Percentiles rank a stretch among this genome's conserved stretches.
phyloP scores from a whole-genome alignment of 75 land plant species.

The Sequoia sempervirens region DNA sequence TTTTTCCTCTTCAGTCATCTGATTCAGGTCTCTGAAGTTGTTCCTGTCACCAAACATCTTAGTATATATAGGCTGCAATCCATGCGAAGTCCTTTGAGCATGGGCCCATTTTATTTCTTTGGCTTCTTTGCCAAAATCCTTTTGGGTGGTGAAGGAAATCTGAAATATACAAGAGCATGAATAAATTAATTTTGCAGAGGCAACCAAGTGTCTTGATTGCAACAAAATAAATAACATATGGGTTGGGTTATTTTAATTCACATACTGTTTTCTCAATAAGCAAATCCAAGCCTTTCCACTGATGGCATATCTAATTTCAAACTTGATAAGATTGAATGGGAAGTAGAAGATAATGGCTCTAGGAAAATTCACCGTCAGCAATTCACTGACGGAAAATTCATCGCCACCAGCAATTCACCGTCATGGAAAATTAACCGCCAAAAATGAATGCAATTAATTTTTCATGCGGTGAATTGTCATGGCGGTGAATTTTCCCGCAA shows the following conservation, averaged over 20 bases:
- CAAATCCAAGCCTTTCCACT: conserved; percentile 68
- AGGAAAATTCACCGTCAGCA: too few relatives aligned
- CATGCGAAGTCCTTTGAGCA: neutral
- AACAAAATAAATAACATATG: neutral
- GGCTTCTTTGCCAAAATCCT: conserved; percentile 72
- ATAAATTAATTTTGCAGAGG: neutral
- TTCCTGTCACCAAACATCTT: too few relatives aligned
- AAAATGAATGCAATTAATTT: too few relatives aligned
- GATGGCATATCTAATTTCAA: conserved; percentile 52
- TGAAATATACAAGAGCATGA: conserved; percentile 7
- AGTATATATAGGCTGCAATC: too few relatives aligned
- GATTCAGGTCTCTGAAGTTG: too few relatives aligned
- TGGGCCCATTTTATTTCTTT: conserved; percentile 71
- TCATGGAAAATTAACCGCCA: too few relatives aligned
- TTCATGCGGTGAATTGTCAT: too few relatives aligned
- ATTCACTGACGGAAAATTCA: too few relatives aligned
- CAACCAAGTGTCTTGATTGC: neutral
- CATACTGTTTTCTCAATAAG: conserved; percentile 47
- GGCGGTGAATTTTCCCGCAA: too few relatives aligned
- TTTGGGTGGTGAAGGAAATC: conserved; percentile 64
- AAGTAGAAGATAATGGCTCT: too few relatives aligned
- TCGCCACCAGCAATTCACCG: too few relatives aligned
- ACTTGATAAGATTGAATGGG: conserved; percentile 62
- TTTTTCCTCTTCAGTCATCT: conserved; percentile 26
- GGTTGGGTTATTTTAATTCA: neutral